Evolutionary conservation across 441 rosid genomes (phyloP).

Genomic region (Sinapis alba): DNA sequence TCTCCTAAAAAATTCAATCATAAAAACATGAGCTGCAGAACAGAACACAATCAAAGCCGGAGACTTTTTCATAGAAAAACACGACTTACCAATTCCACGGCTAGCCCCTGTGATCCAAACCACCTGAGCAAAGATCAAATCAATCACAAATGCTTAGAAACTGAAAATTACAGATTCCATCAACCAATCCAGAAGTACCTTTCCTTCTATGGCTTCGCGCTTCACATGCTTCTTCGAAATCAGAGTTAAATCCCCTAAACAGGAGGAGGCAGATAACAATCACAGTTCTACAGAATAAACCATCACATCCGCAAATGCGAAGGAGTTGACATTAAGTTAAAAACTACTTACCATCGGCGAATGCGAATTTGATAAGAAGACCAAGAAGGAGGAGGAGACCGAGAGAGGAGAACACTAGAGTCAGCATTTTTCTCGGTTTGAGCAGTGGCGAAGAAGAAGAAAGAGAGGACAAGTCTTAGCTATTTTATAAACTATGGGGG

Average conservation of each 20-base stretch:
- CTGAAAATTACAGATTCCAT: not conserved
- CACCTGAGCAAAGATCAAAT: slow-evolving; percentile 48
- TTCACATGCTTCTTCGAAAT: slow-evolving; percentile 68
- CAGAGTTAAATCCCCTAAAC: slow-evolving; percentile 84
- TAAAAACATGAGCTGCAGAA: not conserved
- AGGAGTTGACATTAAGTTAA: not conserved
- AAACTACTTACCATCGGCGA: slow-evolving; percentile 53
- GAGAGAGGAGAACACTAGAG: slow-evolving; percentile 43
- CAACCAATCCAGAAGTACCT: slow-evolving; percentile 46
- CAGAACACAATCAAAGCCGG: not conserved
- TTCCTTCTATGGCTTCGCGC: slow-evolving; percentile 74
- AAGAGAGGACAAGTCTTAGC: too few relatives aligned
- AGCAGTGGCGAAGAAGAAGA: not conserved
- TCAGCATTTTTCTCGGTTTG: slow-evolving; percentile 38
- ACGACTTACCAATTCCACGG: slow-evolving; percentile 77
- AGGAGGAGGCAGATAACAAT: slow-evolving; percentile 20
- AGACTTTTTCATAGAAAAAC: not conserved
- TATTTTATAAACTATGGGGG: too few relatives aligned
- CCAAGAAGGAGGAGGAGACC: slow-evolving; percentile 36
- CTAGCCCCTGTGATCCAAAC: slow-evolving; percentile 96
- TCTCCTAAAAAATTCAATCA: slow-evolving; percentile 55
- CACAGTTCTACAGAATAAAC: not conserved
- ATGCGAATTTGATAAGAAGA: slow-evolving; percentile 52
- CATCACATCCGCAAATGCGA: slow-evolving; percentile 18
- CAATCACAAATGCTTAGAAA: not conserved